Conservation (phyloP, 1,139 yeast species). For the Debaryomycetaceae sp. region DNA sequence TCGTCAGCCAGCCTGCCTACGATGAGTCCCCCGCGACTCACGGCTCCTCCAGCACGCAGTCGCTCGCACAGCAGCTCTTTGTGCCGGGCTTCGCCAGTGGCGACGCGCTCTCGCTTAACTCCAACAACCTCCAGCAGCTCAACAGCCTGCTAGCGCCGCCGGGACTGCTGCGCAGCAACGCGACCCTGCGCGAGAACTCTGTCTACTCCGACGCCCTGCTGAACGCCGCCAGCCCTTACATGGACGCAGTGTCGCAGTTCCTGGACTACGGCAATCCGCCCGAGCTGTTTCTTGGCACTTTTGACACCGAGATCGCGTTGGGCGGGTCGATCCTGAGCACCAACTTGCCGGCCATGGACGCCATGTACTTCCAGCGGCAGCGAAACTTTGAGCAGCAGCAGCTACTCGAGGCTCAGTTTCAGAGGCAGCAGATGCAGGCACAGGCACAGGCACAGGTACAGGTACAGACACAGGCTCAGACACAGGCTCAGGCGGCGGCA, state of each 20-base stretch:
- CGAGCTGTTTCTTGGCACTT: constrained; percentile 12
- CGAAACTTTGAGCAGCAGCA: too few species aligned
- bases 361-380: too few species aligned
- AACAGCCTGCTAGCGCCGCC: constrained; percentile 7
- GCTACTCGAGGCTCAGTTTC: too few species aligned
- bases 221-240: constrained; percentile 36
- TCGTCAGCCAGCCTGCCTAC: constrained; percentile 19
- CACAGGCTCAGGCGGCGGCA: too few species aligned
- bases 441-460: too few species aligned
- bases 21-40: constrained; percentile 2
- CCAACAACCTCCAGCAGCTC: constrained; percentile 10
- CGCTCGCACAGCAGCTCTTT: not conserved
- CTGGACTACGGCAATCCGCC: constrained; percentile 13
- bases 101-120: constrained; percentile 7
- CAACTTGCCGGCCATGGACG: constrained; percentile 20
- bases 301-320: constrained; percentile 34
- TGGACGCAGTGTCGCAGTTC: constrained; percentile 36
- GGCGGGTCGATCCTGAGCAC: constrained; percentile 41
- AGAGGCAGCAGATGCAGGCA: too few species aligned
- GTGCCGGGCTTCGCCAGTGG: not conserved
- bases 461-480: too few species aligned
- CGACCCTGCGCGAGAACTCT: constrained; percentile 24
- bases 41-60: not conserved
- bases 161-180: constrained; percentile 6
- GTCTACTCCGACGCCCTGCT: constrained; percentile 34